A percentile compares a stretch with the other conserved stretches of the same genome.
phyloP scores from a whole-genome alignment of 1,139 yeast species.

The Geotrichum siamense region DNA sequence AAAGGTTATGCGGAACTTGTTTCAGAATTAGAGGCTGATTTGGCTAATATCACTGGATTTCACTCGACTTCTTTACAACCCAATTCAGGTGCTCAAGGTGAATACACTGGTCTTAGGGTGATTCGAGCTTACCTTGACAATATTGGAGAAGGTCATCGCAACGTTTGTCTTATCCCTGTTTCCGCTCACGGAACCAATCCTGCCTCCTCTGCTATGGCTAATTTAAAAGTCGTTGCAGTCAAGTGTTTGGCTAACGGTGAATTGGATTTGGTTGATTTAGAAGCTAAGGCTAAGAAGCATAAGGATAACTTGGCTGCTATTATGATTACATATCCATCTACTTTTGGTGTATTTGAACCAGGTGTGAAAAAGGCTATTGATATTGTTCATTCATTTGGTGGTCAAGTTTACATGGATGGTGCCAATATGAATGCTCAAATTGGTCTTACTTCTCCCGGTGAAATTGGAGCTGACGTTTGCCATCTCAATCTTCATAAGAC shows the following conservation, averaged over 20 bases:
- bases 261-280: slow-evolving; percentile 69
- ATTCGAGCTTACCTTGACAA: slow-evolving; percentile 71
- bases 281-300: slow-evolving; percentile 64
- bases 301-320: slow-evolving; percentile 70
- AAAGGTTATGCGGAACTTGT: slow-evolving; percentile 72
- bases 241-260: slow-evolving; percentile 84
- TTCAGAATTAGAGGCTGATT: slow-evolving; percentile 69
- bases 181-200: slow-evolving; percentile 99
- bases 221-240: slow-evolving; percentile 85
- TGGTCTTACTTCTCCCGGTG: slow-evolving; percentile 95
- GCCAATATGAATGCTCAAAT: slow-evolving; percentile 99
- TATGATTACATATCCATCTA: slow-evolving; percentile 96
- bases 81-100: slow-evolving; percentile 98
- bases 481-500: slow-evolving; percentile 95
- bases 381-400: slow-evolving; percentile 76
- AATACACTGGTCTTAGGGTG: slow-evolving; percentile 86
- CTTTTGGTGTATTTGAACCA: slow-evolving; percentile 94
- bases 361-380: slow-evolving; percentile 80
- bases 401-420: slow-evolving; percentile 95
- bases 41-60: slow-evolving; percentile 92
- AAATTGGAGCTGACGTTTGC: slow-evolving; percentile 97
- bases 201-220: slow-evolving; percentile 97
- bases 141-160: slow-evolving; percentile 65
- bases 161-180: slow-evolving; percentile 89
- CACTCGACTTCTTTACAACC: slow-evolving; percentile 91